These are phyloP conservation scores for Talaromyces rugulosus DNA, from an alignment of 2,329 filamentous ascomycete genomes.

Conservation along the genomic window DNA sequence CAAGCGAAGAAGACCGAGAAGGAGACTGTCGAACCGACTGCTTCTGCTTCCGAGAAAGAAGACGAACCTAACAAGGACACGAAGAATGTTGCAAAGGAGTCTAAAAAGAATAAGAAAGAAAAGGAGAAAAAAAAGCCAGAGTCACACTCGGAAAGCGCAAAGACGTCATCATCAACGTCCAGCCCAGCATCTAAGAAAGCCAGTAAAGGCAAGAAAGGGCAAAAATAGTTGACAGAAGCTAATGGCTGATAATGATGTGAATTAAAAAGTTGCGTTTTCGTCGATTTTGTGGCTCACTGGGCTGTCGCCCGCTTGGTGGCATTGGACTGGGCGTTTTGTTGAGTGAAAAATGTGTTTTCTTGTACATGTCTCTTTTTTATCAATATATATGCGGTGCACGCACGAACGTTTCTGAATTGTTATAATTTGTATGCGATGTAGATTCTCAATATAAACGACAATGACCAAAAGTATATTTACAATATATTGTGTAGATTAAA, in stretches of 20 bases:
- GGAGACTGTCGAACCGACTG: constrained; percentile 12
- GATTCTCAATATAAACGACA: background rate
- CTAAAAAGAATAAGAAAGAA: constrained; percentile 8
- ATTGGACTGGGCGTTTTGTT: constrained; percentile 10
- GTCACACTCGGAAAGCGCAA: constrained; percentile 6
- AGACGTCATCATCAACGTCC: background rate
- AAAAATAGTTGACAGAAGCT: constrained; percentile 10
- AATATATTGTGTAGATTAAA: background rate
- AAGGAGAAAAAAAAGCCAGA: constrained; percentile 13
- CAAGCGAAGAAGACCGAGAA: constrained; percentile 17
- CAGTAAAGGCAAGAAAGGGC: constrained; percentile 14
- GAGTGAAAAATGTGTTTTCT: background rate
- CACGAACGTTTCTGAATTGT: background rate
- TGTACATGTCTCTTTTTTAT: constrained; percentile 1
- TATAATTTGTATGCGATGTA: background rate
- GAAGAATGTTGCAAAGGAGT: background rate
- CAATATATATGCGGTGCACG: background rate
- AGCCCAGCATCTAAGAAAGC: constrained; percentile 3
- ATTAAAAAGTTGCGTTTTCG: background rate
- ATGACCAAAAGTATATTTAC: background rate
- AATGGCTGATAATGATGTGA: background rate
- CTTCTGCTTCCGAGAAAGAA: constrained; percentile 8
- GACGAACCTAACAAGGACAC: background rate
- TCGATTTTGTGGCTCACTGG: constrained; percentile 2
- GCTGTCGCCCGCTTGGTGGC: constrained; percentile 1